Percentiles rank a stretch among this genome's conserved stretches.
Conservation (phyloP, 768 basidiomycete genomes). For the Boletales sp. region DNA sequence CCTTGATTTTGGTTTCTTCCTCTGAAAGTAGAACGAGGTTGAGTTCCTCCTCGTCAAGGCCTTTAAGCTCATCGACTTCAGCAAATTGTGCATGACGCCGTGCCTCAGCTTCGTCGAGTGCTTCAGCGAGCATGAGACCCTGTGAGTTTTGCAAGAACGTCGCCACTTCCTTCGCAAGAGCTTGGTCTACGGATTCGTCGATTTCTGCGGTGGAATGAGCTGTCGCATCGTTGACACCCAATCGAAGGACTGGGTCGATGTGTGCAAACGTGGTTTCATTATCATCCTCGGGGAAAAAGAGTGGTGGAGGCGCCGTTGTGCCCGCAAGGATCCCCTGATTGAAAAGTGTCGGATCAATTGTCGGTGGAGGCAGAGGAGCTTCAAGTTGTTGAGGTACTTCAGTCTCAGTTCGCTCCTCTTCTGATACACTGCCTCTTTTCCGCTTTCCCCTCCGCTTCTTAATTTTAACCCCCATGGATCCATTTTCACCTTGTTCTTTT, state of each 20-base stretch:
- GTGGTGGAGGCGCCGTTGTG: slow-evolving; percentile 36
- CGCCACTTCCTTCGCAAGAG: slow-evolving; percentile 67
- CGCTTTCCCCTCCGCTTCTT: slow-evolving; percentile 36
- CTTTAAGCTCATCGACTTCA: slow-evolving; percentile 57
- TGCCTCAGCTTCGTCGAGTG: slow-evolving; percentile 66
- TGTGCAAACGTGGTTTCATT: slow-evolving; percentile 40
- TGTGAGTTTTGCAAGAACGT: slow-evolving; percentile 60
- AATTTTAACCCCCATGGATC: slow-evolving; percentile 21
- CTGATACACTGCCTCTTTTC: slow-evolving; percentile 37
- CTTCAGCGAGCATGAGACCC: slow-evolving; percentile 53
- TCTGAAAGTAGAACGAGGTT: slow-evolving; percentile 74
- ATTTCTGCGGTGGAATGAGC: slow-evolving; percentile 33
- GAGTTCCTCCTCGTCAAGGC: slow-evolving; percentile 89
- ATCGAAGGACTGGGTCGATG: slow-evolving; percentile 56
- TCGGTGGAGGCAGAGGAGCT: slow-evolving; percentile 18
- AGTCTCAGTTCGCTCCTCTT: slow-evolving; percentile 25
- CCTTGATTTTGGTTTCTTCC: slow-evolving; percentile 81
- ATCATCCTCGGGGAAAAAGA: slow-evolving; percentile 45
- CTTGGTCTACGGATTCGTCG: slow-evolving; percentile 60
- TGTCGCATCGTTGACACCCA: slow-evolving; percentile 14
- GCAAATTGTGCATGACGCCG: slow-evolving; percentile 52
- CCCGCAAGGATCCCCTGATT: slow-evolving; percentile 67
- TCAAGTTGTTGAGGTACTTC: slow-evolving; percentile 4
- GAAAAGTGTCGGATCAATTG: slow-evolving; percentile 57
- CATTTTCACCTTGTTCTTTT: slow-evolving; percentile 38